Base-by-base conservation (phyloP, 2,329 filamentous ascomycete species). In the Drechslerella stenobrocha region DNA sequence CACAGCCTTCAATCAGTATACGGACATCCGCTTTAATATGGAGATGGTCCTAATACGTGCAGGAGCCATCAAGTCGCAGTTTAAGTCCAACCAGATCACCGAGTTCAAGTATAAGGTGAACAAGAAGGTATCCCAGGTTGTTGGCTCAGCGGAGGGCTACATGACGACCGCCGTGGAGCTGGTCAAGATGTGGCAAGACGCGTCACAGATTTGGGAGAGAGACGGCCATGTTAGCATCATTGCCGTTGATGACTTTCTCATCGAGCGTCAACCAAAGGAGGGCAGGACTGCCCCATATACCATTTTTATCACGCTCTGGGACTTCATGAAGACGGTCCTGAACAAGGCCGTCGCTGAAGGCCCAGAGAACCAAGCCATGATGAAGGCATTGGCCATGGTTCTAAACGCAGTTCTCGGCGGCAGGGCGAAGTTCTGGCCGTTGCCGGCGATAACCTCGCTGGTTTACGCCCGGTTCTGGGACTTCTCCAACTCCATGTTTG, bases 381-480 rank as follows among this genome's bases (percentile, higher is more conserved):
- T 67, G 20, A 67, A 67, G 18, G 48, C 63, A 4, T 18, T 67
- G n/a, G 63, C 55, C 7, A 67, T 56, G 55, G 22, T 55, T 1
- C 28, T 58, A 9, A 67, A 67, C 28, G 35, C 63, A 0, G 48
- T 67, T 6, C n/a, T 67, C 8, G 63, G 63, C 2, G 63, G 63
- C 1, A 50, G 52, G n/a, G 55, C 63, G 2, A 60, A 52, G 9
- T 67, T 53, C 23, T 67, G 63, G 63, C 45, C 45, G 7, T 24
- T 26, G 2, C n/a, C 32, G 3, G 48, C 55, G 1, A 22, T 67
- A 22, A 51, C 63, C 2, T 23, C 42, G 4, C 11, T 67, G 1
- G 26, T 67, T 0, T 67, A 60, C 32, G 53, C 45, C 26, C 42
- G 63, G 11, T 67, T 67, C 35, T 67, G 56, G 37, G 55, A 67